Base-by-base conservation (phyloP, 2,329 filamentous ascomycete genomes). In the Scedosporium aurantiacum region DNA sequence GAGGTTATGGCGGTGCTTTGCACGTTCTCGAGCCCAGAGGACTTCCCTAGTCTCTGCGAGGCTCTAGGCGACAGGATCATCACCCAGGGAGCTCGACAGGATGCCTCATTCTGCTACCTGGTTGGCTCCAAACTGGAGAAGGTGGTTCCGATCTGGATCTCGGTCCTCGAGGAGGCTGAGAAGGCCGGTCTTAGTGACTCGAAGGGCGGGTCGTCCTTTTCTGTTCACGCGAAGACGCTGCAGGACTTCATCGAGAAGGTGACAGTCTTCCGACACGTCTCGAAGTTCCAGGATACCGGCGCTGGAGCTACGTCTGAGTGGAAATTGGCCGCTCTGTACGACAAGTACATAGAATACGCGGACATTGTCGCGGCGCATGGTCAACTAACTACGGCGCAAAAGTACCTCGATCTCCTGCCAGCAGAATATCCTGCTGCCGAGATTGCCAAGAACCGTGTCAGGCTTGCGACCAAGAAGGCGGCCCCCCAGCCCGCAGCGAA, bases 211-310 rank as follows among this genome's bases (percentile, higher is more conserved):
- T 93, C 90, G 23, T 88, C 85, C 62, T 99, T 97, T 75, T 96
- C 93, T 0, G 86, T 97, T 58, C 94, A 97, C 69, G 91, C 93
- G 61, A 86, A 86, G 64, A 88, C 89, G 56, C 78, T 99, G 52
- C 94, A 97, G 73, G 87, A 89, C 66, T 93, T 99, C 70, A 96
- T 99, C 64, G 94, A 99, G 76, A 99, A 99, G 79, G 94, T 99
- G 56, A 96, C 92, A 0, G 84, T 99, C 60, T 99, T 99, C 85
- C 88, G 94, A 61, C 84, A 94, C 67, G 92, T 97, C 52, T 92
- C 91, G 64, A 91, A 93, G 70, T 99, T 97, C 78, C 78, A 89
- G 68, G 94, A 99, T 71, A 74, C 76, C 7, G 91, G 97, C 70
- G 83, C 84, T 65, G 76, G 77, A 56, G 83, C 90, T 67, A 79